These are phyloP conservation scores for Russula emetica DNA, from an alignment of 768 basidiomycete species.

Conservation along the genomic window DNA sequence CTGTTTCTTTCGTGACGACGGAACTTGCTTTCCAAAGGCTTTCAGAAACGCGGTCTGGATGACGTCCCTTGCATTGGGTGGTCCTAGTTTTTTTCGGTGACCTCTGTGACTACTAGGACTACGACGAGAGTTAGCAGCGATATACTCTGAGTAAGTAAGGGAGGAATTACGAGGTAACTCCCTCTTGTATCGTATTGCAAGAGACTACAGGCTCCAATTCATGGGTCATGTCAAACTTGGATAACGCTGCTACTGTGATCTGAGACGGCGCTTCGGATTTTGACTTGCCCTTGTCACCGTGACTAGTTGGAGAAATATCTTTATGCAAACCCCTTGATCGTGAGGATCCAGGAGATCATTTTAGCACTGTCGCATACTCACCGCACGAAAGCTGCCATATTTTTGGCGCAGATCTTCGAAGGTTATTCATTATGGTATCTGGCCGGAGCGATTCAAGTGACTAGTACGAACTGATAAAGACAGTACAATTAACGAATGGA, in stretches of 20 bases:
- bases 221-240: background rate
- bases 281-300: background rate
- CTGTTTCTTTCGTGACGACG: background rate
- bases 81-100: too few species aligned
- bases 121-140: too few species aligned
- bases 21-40: background rate
- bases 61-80: too few species aligned
- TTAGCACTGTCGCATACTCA: background rate
- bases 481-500: background rate
- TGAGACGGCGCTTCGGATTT: background rate
- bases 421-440: background rate
- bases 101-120: too few species aligned
- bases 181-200: too few species aligned
- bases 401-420: background rate
- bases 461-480: background rate
- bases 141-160: too few species aligned
- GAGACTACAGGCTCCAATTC: background rate
- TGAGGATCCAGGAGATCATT: background rate
- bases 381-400: background rate
- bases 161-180: too few species aligned
- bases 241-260: background rate
- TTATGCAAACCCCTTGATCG: background rate
- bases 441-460: background rate
- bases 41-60: background rate
- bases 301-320: background rate